Conservation (phyloP, 176 grass and related monocot species). For the Chloris gayana region DNA sequence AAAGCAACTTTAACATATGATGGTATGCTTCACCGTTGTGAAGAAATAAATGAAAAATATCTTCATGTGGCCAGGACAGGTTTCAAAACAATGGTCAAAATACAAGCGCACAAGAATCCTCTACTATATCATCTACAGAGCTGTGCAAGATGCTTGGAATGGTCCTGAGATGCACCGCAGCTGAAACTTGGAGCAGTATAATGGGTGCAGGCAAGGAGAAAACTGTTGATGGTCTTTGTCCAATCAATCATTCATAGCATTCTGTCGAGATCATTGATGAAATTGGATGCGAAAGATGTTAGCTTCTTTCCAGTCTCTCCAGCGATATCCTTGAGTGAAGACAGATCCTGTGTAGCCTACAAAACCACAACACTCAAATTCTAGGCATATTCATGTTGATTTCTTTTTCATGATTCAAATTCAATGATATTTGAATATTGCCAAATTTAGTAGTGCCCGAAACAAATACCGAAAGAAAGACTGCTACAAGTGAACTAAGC, state of each 20-base stretch:
- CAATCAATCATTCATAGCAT: constrained; percentile 56
- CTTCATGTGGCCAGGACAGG: constrained; percentile 1
- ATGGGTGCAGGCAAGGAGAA: neutral
- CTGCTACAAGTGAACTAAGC: neutral
- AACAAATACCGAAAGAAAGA: neutral
- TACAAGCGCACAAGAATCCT: constrained; percentile 26
- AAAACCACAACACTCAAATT: neutral
- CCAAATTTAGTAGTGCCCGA: neutral
- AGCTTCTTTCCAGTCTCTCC: constrained; percentile 92
- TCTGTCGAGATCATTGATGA: constrained; percentile 85
- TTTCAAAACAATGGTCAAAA: neutral
- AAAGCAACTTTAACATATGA: constrained; percentile 6
- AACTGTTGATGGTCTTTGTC: neutral
- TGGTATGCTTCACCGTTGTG: constrained; percentile 10
- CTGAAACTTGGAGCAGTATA: neutral
- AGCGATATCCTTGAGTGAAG: constrained; percentile 88
- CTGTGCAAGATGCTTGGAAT: constrained; percentile 44
- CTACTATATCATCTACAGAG: constrained; percentile 45
- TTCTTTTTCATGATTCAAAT: neutral
- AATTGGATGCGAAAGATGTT: constrained; percentile 77
- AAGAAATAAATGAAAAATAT: constrained; percentile 35
- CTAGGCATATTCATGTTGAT: neutral
- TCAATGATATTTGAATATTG: neutral
- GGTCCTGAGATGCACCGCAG: neutral
- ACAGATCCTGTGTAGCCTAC: constrained; percentile 87